Evolutionary conservation across 2,329 filamentous ascomycete genomes (phyloP).

Genomic region (Aspergillus fijiensis): DNA sequence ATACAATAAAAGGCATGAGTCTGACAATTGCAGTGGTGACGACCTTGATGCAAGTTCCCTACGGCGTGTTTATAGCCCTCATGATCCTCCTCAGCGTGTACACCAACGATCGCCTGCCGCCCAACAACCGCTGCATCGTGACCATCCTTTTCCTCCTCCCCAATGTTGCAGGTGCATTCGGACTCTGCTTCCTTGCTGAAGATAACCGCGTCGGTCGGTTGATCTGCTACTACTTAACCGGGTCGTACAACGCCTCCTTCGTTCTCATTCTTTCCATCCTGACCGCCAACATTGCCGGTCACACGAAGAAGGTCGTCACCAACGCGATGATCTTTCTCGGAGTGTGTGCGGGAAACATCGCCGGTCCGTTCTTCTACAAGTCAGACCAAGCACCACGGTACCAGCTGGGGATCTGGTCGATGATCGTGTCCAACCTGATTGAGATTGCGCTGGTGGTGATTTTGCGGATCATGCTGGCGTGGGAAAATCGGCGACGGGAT

Average conservation of each 20-base stretch:
- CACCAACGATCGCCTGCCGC: conserved; percentile 23
- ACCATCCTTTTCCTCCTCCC: conserved; percentile 25
- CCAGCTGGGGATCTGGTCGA: conserved; percentile 25
- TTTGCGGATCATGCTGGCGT: neutral
- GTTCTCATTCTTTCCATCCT: conserved; percentile 32
- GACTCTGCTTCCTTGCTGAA: conserved; percentile 17
- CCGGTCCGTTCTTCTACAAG: conserved; percentile 31
- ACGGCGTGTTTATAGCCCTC: conserved; percentile 35
- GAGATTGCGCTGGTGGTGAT: conserved; percentile 1
- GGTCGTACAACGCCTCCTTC: conserved; percentile 31
- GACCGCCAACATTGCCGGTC: conserved; percentile 31
- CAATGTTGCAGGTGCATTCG: conserved; percentile 22
- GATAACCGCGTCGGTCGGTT: conserved; percentile 21
- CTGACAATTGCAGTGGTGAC: conserved; percentile 24
- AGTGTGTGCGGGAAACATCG: conserved; percentile 28
- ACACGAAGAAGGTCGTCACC: conserved; percentile 34
- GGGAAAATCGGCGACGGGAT: conserved; percentile 4
- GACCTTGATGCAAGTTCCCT: conserved; percentile 39
- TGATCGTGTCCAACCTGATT: conserved; percentile 11
- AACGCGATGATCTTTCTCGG: conserved; percentile 30
- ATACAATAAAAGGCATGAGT: conserved; percentile 23
- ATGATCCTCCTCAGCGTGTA: conserved; percentile 22
- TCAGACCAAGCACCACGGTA: conserved; percentile 27
- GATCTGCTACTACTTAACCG: conserved; percentile 28
- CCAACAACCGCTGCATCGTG: conserved; percentile 21